Evolutionary conservation across 78 protist genomes (phyloP).

Genomic region (Anaeramoeba flamelloides): DNA sequence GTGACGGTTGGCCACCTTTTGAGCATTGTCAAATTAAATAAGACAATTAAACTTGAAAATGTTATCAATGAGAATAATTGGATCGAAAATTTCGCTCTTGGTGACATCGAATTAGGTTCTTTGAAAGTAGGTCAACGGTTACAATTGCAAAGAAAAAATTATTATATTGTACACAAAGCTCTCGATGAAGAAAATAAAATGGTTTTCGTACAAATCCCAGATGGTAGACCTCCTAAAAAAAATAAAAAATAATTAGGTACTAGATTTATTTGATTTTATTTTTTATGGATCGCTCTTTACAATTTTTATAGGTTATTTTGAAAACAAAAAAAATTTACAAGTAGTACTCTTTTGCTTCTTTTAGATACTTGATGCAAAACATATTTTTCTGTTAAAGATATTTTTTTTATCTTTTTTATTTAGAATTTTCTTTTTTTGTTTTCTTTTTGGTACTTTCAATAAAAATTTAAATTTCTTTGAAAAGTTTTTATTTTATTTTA

Average conservation of each 20-base stretch:
- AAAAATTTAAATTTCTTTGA: no score
- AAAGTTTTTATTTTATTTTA: no score
- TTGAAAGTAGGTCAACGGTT: constrained; percentile 45
- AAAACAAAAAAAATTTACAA: no score
- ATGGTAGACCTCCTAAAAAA: background rate
- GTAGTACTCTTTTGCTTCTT: no score
- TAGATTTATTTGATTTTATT: no score
- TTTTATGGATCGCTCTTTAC: no score
- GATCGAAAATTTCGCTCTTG: constrained; percentile 7
- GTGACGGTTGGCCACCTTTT: constrained; percentile 47
- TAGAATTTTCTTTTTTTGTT: no score
- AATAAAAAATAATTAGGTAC: background rate
- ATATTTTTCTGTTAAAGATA: no score
- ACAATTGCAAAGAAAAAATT: constrained; percentile 72
- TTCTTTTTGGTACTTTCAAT: no score
- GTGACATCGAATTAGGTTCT: constrained; percentile 5
- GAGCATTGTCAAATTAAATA: constrained; percentile 52
- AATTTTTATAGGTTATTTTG: no score
- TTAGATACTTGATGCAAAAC: no score
- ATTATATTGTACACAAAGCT: constrained; percentile 33
- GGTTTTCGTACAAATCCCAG: background rate
- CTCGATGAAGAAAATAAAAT: background rate
- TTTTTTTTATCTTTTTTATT: no score
- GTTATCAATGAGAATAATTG: constrained; percentile 23
- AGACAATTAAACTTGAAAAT: constrained; percentile 34